Percentiles rank a stretch among this genome's conserved stretches.
phyloP scores from a whole-genome alignment of 2,329 filamentous ascomycete genomes.

The Tolypocladium inflatum region DNA sequence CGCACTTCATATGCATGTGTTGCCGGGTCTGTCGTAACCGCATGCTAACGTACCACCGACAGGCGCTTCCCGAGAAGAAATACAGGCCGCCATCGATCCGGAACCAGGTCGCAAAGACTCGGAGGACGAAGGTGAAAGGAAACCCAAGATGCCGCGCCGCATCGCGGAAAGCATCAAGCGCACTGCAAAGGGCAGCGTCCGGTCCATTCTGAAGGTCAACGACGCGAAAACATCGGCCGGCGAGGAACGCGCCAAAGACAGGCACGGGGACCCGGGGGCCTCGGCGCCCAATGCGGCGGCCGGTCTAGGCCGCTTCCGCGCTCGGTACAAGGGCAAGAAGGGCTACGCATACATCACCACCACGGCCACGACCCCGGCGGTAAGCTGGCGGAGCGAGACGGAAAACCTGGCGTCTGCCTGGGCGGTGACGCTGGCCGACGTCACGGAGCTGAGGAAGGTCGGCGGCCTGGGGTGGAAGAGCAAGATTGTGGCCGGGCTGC shows the following conservation, averaged over 20 bases:
- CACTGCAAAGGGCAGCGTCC: too few species aligned
- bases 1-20: too few species aligned
- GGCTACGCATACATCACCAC: constrained; percentile 63
- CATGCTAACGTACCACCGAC: too few species aligned
- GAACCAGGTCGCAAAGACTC: too few species aligned
- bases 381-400: constrained; percentile 52
- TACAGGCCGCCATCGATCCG: too few species aligned
- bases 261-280: too few species aligned
- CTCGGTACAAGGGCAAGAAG: constrained; percentile 57
- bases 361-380: constrained; percentile 53
- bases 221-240: background rate
- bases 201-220: background rate
- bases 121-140: too few species aligned
- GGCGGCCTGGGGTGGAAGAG: constrained; percentile 78
- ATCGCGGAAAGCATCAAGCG: too few species aligned
- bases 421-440: constrained; percentile 59
- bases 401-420: constrained; percentile 53
- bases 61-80: too few species aligned
- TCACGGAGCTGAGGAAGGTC: constrained; percentile 65
- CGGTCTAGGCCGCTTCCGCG: constrained; percentile 67
- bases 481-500: constrained; percentile 73
- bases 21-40: too few species aligned
- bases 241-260: background rate
- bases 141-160: too few species aligned
- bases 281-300: constrained; percentile 14